Evolutionary conservation across 1,284 basidiomycete genomes (phyloP), one percentile per base, ranked within the genome.

Genomic region (Rhizopogon parksii): DNA sequence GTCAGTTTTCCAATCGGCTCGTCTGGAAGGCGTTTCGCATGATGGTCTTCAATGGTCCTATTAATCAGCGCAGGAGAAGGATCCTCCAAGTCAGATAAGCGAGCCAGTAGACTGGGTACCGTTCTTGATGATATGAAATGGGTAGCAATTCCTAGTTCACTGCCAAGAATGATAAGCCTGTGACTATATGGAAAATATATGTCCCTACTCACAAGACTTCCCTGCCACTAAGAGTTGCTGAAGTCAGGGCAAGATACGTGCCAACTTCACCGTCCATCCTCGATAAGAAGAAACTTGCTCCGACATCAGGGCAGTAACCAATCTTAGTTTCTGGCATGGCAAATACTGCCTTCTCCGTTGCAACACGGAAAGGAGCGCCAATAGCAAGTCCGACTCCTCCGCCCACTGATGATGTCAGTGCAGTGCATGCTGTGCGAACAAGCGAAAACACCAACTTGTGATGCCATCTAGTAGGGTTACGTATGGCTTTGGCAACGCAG

Each of bases 241-340:
- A 85, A 4, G 95, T 98, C 60, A 99, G 71, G n/a, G 85, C 91
- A 50, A 99, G 81, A 74, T 96, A 99, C 15, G 91, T 88, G 37
- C 96, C 96, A 49, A 98, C 68, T 58, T 90, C 77, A 12, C 96
- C 96, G 65, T 99, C 96, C 51, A 99, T 72, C 58, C 87, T 81
- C 25, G 93, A 85, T 49, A 99, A 75, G 71, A 93, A 94, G 71
- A 87, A 89, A 59, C 83, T 94, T 38, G 88, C 89, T 35, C 96
- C 96, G 46, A 99, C 95, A 68, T 95, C 92, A 27, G 92, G 93
- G 60, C 76, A 85, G 60, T 87, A 89, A 37, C 90, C 93, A 57
- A 95, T 95, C 65, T 90, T 92, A 19, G 91, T 91, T 71, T 97
- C 94, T 34, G 96, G 96, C 95, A 99, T 99, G n/a, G 94, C 89